Conservation (phyloP, 2,329 filamentous ascomycete genomes). For the Aspergillus brasiliensis region DNA sequence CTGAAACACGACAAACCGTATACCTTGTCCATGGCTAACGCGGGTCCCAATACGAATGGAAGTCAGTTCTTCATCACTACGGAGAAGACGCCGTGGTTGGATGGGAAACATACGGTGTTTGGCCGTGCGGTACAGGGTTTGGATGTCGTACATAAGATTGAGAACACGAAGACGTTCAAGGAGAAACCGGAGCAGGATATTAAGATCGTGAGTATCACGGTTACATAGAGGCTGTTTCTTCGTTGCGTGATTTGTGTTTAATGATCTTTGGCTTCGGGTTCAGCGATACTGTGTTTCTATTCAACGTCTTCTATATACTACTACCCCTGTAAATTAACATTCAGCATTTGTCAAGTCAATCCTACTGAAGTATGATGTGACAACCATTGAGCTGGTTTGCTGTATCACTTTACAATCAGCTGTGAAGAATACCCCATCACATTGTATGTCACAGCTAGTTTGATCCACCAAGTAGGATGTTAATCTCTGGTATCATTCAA, state of each 20-base stretch:
- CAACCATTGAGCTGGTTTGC: neutral
- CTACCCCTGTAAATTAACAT: neutral
- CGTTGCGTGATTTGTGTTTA: neutral
- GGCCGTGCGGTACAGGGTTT: constrained; percentile 85
- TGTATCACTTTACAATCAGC: too few species aligned
- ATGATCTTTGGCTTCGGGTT: neutral
- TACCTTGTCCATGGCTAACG: constrained; percentile 96
- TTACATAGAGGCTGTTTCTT: constrained; percentile 23
- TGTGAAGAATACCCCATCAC: too few species aligned
- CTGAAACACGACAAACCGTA: constrained; percentile 95
- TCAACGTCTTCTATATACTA: neutral
- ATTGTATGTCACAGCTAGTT: too few species aligned
- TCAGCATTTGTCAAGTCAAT: too few species aligned
- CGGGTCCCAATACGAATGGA: constrained; percentile 90
- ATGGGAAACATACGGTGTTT: constrained; percentile 97
- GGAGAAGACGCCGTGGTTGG: constrained; percentile 94
- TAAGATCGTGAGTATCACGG: constrained; percentile 84
- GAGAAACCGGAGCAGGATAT: constrained; percentile 97
- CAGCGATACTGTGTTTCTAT: neutral
- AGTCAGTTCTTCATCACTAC: constrained; percentile 99
- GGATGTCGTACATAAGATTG: constrained; percentile 94
- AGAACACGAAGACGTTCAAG: constrained; percentile 81
- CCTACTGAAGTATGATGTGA: too few species aligned
- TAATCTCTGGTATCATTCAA: too few species aligned
- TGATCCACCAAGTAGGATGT: too few species aligned